Percentiles rank a stretch among this genome's conserved stretches.
Conservation (phyloP, 192 early-diverging fungal species). For the Haplosporangium gracile region DNA sequence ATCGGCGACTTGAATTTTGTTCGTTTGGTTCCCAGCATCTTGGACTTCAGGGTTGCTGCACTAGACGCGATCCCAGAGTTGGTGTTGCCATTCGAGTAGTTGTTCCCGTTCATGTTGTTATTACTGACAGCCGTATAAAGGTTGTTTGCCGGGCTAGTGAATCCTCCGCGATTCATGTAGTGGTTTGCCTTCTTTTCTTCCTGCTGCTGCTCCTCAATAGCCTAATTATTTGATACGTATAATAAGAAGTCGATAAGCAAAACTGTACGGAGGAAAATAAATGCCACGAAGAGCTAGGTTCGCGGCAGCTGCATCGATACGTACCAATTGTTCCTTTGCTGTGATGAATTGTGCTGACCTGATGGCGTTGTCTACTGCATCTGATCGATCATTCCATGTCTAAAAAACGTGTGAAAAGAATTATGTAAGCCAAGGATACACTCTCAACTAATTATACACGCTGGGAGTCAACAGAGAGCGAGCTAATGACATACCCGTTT, state of each 20-base stretch:
- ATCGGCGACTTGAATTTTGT: slow-evolving; percentile 66
- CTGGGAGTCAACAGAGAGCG: no score
- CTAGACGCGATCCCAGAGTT: neutral
- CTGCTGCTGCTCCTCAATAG: slow-evolving; percentile 36
- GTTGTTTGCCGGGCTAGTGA: slow-evolving; percentile 8
- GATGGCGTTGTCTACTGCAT: slow-evolving; percentile 3
- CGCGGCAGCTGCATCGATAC: neutral
- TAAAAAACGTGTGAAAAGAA: neutral
- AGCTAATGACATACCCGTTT: slow-evolving; percentile 18
- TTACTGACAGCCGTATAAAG: neutral
- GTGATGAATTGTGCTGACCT: slow-evolving; percentile 28
- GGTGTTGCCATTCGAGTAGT: neutral
- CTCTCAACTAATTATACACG: no score
- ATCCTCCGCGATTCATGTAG: slow-evolving; percentile 28
- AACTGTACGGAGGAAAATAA: neutral
- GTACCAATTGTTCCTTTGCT: slow-evolving; percentile 45
- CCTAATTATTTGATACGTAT: slow-evolving; percentile 10
- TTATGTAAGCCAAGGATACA: neutral
- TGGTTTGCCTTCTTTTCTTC: slow-evolving; percentile 35
- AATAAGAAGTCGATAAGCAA: neutral
- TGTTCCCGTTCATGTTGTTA: slow-evolving; percentile 4
- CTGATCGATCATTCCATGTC: slow-evolving; percentile 14
- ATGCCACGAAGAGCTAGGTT: no score
- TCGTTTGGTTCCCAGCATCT: slow-evolving; percentile 36
- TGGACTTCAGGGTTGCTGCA: slow-evolving; percentile 18